Percentiles rank a stretch among this genome's conserved stretches.
phyloP scores from a whole-genome alignment of 352 stramenopile genomes.

The Pythium brachiatum region DNA sequence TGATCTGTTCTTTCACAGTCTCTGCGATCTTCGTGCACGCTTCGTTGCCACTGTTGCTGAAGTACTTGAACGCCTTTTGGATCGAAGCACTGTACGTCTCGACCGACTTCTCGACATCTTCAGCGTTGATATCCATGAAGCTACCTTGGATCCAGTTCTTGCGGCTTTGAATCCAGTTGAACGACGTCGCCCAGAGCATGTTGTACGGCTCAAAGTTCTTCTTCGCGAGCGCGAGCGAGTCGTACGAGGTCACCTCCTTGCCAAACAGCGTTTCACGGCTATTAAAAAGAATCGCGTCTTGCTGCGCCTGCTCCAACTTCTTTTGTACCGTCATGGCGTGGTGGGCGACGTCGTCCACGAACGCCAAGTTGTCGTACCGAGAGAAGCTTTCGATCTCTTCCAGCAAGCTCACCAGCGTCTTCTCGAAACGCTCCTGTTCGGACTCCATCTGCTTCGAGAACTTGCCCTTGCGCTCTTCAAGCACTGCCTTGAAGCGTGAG shows the following conservation, averaged over 20 bases:
- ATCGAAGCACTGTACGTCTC: slow-evolving; percentile 84
- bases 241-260: slow-evolving; percentile 88
- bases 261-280: slow-evolving; percentile 90
- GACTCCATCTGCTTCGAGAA: slow-evolving; percentile 93
- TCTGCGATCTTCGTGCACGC: slow-evolving; percentile 88
- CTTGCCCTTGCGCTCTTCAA: slow-evolving; percentile 81
- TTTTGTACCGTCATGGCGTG: slow-evolving; percentile 85
- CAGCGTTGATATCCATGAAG: slow-evolving; percentile 90
- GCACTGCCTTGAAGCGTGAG: slow-evolving; percentile 62
- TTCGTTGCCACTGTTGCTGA: slow-evolving; percentile 86
- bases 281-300: slow-evolving; percentile 92
- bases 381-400: slow-evolving; percentile 89
- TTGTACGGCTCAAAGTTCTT: slow-evolving; percentile 96
- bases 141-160: slow-evolving; percentile 91
- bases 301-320: slow-evolving; percentile 86
- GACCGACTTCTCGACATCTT: slow-evolving; percentile 91
- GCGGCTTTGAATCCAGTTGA: slow-evolving; percentile 90
- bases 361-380: slow-evolving; percentile 84
- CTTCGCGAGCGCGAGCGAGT: slow-evolving; percentile 75
- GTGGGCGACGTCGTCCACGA: slow-evolving; percentile 86
- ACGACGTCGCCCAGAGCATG: slow-evolving; percentile 88
- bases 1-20: slow-evolving; percentile 91
- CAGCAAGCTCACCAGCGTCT: slow-evolving; percentile 73
- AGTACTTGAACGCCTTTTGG: slow-evolving; percentile 92
- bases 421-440: slow-evolving; percentile 92